A percentile compares a stretch with the other conserved stretches of the same genome.
These are phyloP conservation scores for Penicillium bialowiezense DNA, from an alignment of 495 filamentous ascomycete species.

Conservation along the genomic window DNA sequence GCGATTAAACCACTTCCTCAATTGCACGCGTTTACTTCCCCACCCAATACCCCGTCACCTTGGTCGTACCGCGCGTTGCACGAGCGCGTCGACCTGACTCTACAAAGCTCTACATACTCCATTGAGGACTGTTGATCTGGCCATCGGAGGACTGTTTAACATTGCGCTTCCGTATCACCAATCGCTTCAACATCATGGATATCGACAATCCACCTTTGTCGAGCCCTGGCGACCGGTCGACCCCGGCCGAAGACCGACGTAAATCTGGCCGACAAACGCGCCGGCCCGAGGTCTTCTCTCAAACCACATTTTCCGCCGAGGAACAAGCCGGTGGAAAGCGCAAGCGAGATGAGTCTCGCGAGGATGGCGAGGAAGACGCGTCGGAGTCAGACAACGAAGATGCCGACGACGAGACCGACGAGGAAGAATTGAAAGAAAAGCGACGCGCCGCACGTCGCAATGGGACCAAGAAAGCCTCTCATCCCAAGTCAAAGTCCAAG, in stretches of 20 bases:
- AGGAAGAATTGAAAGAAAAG: constrained; percentile 63
- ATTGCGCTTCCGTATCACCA: neutral
- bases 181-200: constrained; percentile 26
- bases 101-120: constrained; percentile 2
- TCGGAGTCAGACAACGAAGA: constrained; percentile 51
- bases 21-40: neutral
- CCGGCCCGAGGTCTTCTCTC: constrained; percentile 64
- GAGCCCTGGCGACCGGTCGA: constrained; percentile 24
- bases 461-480: constrained; percentile 62
- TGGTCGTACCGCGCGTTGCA: constrained; percentile 25
- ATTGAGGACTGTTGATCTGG: neutral
- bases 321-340: constrained; percentile 47
- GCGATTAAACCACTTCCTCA: neutral
- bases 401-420: constrained; percentile 56
- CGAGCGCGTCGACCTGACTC: constrained; percentile 23
- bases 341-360: constrained; percentile 45
- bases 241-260: constrained; percentile 58
- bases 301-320: constrained; percentile 33
- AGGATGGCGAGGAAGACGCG: constrained; percentile 51
- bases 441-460: constrained; percentile 44
- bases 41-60: constrained; percentile 8
- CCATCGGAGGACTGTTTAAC: neutral
- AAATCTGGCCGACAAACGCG: constrained; percentile 81
- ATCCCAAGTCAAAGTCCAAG: constrained; percentile 29
- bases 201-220: constrained; percentile 29